Base-by-base conservation (phyloP, 192 early-diverging fungal genomes). In the Linnemannia zychae region DNA sequence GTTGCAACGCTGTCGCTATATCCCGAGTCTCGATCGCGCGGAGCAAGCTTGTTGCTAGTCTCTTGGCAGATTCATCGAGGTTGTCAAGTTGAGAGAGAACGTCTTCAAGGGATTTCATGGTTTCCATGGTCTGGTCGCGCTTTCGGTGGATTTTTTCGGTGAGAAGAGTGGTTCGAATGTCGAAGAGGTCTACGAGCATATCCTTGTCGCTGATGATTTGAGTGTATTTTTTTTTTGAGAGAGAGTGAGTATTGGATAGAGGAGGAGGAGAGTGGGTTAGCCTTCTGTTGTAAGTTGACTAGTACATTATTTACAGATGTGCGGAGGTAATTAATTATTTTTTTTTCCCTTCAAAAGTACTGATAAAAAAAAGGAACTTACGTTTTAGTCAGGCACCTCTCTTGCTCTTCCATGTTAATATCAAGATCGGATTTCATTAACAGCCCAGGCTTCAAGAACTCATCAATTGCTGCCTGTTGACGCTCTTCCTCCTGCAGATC, bases 11-110 rank as follows among this genome's bases (percentile, higher is more conserved):
- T 37, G 48, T 50, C 15, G 65, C 71, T 20, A 85, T 31, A 31
- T 85, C 74, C 1, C 65, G 47, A 4, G 28, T 79, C 0, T 85
- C 83, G 3, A 79, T 75, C n/a, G 69, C 49, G 38, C 74, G 77
- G 0, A 65, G 57, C 40, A 85, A 44, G 4, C 38, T 31, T 17
- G 57, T 36, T 18, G 57, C 60, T 24, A 85, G 31, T 63, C 49
- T 71, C 72, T 75, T 84, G 31, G 67, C 20, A 11, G 57, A 47
- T 12, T 71, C 68, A 20, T 85, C 82, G 28, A 85, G 52, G 9
- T 76, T n/a, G 1, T 78, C 73, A 4, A 85, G 82, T 33, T 75
- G 67, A 0, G 50, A 37, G 0, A 85, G 48, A 1, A 33, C 3
- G 1, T 71, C 53, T 48, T 78, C 77, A 17, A 85, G 33, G 17